Conservation (phyloP, 768 basidiomycete genomes). For the Filobasidium wieringae region DNA sequence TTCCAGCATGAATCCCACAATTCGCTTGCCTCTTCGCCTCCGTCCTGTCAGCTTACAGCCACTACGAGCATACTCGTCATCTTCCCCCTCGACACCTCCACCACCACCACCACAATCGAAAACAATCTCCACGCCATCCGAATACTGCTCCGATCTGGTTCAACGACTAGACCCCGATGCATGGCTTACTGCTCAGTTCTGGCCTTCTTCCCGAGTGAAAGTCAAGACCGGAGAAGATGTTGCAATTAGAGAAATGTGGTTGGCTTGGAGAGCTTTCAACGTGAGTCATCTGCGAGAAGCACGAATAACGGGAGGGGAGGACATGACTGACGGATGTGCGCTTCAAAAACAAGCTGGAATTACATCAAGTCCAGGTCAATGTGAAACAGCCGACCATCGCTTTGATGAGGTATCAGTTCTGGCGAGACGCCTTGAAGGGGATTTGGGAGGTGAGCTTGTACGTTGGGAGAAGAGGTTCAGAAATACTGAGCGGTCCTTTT, state of each 20-base stretch:
- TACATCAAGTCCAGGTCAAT: conserved; percentile 30
- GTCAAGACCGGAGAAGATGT: neutral
- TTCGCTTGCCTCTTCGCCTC: too few species aligned
- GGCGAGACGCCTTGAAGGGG: conserved; percentile 33
- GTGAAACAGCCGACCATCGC: conserved; percentile 35
- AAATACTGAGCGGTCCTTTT: neutral
- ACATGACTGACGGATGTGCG: neutral
- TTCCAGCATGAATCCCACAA: too few species aligned
- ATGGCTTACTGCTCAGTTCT: conserved; percentile 32
- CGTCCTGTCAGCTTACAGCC: too few species aligned
- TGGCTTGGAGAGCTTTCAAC: conserved; percentile 38
- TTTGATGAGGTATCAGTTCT: conserved; percentile 38
- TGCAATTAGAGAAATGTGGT: conserved; percentile 26
- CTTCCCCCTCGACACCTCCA: neutral
- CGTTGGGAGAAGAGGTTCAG: neutral
- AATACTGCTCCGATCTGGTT: conserved; percentile 33
- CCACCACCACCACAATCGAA: neutral
- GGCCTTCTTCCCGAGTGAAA: conserved; percentile 20
- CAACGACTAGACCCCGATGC: conserved; percentile 34
- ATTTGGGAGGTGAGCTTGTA: conserved; percentile 17
- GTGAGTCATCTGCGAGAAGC: conserved; percentile 14
- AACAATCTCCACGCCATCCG: conserved; percentile 14
- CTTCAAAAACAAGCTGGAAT: conserved; percentile 25
- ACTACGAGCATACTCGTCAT: neutral
- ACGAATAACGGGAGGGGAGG: neutral